Percentiles rank a stretch among this genome's conserved stretches.
Conservation (phyloP, 2,329 filamentous ascomycete species). For the Arthrobotrys conoides region DNA sequence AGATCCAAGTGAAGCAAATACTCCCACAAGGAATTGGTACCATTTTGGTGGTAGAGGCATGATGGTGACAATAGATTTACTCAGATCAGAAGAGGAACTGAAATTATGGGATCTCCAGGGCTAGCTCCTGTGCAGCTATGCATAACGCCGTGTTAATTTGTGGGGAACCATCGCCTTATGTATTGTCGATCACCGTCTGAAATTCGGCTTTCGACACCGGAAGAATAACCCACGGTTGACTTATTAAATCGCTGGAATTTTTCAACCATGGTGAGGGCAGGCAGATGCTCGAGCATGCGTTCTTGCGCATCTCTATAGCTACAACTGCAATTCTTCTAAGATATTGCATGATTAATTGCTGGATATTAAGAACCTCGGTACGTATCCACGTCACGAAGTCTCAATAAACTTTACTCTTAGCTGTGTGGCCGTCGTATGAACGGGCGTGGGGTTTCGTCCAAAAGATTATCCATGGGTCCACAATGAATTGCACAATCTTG, state of each 20-base stretch:
- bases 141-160: background rate
- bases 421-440: slow-evolving; percentile 12
- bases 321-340: no score
- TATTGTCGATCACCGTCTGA: slow-evolving; percentile 31
- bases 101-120: background rate
- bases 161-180: slow-evolving; percentile 42
- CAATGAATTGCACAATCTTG: background rate
- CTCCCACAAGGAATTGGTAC: slow-evolving; percentile 71
- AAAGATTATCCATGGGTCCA: background rate
- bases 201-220: slow-evolving; percentile 3
- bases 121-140: no score
- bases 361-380: slow-evolving; percentile 27
- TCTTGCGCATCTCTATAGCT: background rate
- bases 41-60: slow-evolving; percentile 69
- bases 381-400: slow-evolving; percentile 7
- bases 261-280: background rate
- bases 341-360: background rate
- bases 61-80: slow-evolving; percentile 28
- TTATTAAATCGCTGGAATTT: background rate
- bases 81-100: background rate
- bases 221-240: background rate
- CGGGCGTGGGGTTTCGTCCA: background rate
- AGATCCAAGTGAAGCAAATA: slow-evolving; percentile 73
- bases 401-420: slow-evolving; percentile 7
- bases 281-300: no score